Evolutionary conservation across 495 filamentous ascomycete genomes (phyloP), one percentile per base, ranked within the genome.

Genomic region (Cercophora samala): DNA sequence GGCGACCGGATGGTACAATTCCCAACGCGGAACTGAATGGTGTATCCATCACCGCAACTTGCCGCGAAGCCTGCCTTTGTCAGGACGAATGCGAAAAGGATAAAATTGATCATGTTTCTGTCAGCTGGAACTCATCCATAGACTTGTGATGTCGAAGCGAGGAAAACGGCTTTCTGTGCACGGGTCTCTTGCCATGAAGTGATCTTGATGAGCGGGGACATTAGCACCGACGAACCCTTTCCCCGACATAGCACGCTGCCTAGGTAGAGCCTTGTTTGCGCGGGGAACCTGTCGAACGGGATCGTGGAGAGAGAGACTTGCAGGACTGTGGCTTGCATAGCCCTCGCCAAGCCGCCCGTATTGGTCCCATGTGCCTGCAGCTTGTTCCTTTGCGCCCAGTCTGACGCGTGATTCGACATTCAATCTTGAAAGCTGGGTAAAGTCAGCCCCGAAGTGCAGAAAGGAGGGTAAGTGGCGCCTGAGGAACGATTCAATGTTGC

Each of bases 11-110:
- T 51, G 9, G 52, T 54, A 25, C 68, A 70, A 17, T 67, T 54
- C 1, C 68, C 65, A 21, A 70, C 26, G 3, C 53, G 24, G 4
- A 70, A 54, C 13, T 67, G 62, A 19, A 70, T 52, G 18, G 60
- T 62, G n/a, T 11, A n/a, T 19, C 29, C 60, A 21, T 24, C n/a
- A 6, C 1, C 25, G 29, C 60, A 62, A 2, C 6, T 42, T n/a
- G 29, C 25, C 11, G 25, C 60, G 19, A 24, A 13, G 3, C 3
- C 32, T 11, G 15, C 21, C 8, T 5, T 25, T n/a, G 8, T 18
- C n/a, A 19, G 23, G 18, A 37, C 8, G 29, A 51, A 18, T 8
- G 26, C 29, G 26, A 62, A 9, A 17, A 62, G 60, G 11, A 42
- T 2, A 18, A 61, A 11, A 54, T 18, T 15, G 2, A 6, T 8